Conservation (phyloP, 202 grass and related monocot species). For the Panicum hallii region DNA sequence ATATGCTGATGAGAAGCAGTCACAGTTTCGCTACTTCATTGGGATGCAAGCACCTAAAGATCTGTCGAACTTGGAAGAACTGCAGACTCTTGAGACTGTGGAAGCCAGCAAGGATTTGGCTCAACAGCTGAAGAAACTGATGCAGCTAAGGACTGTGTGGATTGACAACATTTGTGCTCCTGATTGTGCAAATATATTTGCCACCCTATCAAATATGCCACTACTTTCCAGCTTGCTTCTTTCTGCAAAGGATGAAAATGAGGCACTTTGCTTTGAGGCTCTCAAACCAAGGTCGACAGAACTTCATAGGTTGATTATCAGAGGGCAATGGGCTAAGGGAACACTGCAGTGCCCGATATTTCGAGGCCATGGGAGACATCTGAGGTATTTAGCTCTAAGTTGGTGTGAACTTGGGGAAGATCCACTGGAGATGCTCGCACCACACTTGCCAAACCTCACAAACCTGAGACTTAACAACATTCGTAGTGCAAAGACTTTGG, state of each 20-base stretch:
- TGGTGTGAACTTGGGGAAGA: not conserved
- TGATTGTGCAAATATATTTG: not conserved
- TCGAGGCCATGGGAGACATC: not conserved
- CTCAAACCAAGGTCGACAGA: not conserved
- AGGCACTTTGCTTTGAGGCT: slow-evolving; percentile 31
- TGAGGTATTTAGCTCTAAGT: not conserved
- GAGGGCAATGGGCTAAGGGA: not conserved
- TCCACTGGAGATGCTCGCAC: not conserved
- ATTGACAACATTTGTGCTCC: not conserved
- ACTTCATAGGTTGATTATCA: not conserved
- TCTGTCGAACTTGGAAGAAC: slow-evolving; percentile 38
- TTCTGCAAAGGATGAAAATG: not conserved
- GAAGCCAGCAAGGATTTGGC: slow-evolving; percentile 25
- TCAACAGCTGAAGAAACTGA: slow-evolving; percentile 34
- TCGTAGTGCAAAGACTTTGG: not conserved
- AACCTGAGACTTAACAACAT: not conserved
- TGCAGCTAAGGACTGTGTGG: slow-evolving; percentile 34
- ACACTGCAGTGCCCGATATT: not conserved
- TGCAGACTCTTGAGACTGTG: slow-evolving; percentile 49
- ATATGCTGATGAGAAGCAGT: slow-evolving; percentile 6
- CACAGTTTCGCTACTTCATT: not conserved
- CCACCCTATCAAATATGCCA: not conserved
- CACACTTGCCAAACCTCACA: not conserved
- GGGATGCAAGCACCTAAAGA: slow-evolving; percentile 35
- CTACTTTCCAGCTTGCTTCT: slow-evolving; percentile 34